Conservation (phyloP, 495 filamentous ascomycete species). For the Aspergillus biplanus region DNA sequence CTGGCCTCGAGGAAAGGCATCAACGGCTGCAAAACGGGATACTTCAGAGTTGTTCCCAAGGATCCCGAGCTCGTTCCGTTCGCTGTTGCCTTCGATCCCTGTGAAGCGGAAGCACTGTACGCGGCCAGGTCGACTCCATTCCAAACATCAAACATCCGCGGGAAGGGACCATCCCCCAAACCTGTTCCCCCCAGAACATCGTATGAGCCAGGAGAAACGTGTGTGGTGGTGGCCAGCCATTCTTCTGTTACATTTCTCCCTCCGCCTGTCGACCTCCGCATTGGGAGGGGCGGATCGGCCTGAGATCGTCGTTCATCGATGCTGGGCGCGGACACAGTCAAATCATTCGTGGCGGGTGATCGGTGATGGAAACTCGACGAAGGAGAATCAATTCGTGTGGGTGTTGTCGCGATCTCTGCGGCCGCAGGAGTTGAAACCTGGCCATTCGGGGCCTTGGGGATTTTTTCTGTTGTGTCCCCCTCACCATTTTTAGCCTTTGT, state of each 20-base stretch:
- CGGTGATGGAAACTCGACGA: constrained; percentile 31
- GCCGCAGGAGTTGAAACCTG: neutral
- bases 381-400: constrained; percentile 35
- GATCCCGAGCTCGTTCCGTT: constrained; percentile 23
- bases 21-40: constrained; percentile 83
- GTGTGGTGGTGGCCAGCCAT: constrained; percentile 43
- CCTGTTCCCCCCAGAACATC: constrained; percentile 35
- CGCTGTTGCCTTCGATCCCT: constrained; percentile 22
- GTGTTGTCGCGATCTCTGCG: constrained; percentile 23
- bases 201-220: constrained; percentile 45
- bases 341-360: constrained; percentile 41
- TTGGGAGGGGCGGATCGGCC: constrained; percentile 23
- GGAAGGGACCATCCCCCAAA: constrained; percentile 36
- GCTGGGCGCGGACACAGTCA: constrained; percentile 39
- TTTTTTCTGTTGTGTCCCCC: neutral
- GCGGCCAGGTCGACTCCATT: constrained; percentile 38
- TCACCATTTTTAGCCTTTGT: neutral
- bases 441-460: neutral
- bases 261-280: constrained; percentile 21
- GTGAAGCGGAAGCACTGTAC: constrained; percentile 25
- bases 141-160: constrained; percentile 43
- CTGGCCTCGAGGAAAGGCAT: constrained; percentile 75
- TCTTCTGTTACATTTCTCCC: constrained; percentile 41
- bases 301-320: constrained; percentile 38
- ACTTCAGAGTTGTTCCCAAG: constrained; percentile 57